Evolutionary conservation across 441 rosid species (phyloP), one percentile per base, ranked within the genome.

Genomic region (Daphne laureola): DNA sequence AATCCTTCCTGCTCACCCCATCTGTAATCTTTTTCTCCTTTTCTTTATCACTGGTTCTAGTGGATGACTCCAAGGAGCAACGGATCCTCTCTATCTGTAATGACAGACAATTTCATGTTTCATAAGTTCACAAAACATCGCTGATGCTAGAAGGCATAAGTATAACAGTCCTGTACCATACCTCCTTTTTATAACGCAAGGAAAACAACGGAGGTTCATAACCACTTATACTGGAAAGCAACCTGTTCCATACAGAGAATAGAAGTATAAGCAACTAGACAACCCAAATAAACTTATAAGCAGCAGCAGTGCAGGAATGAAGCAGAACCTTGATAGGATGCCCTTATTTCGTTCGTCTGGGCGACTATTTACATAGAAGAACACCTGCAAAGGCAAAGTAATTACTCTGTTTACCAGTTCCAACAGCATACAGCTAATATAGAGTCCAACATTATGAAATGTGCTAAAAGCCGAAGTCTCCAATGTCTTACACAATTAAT

Each of bases 101-200:
- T 73, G 46, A 63, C 9, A 62, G 27, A 53, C 6, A 55, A 27
- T 51, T 38, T 11, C 49, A 67, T 51, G 65, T 53, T 67, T 46
- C 56, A 64, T 53, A 53, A 62, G 36, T 40, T 51, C 9, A 67
- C 14, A 58, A 52, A 31, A 62, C 58, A 16, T 48, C 43, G 43
- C 63, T 46, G 12, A 27, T 40, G 43, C 52, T 53, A 18, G 58
- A 53, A 51, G 17, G 45, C 25, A 44, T 47, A 18, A 51, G 60
- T 53, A 15, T 56, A 11, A 21, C 57, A 56, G 41, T 51, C 16
- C 14, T 16, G 38, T 46, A 66, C 25, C 69, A 52, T 65, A 94
- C 99, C 99, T 94, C 92, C 62, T 65, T 75, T 49, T 64, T 60
- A 65, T 83, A 87, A 58, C 71, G 69, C 14, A 79, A 48, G 25